These are phyloP conservation scores for Scheffersomyces titani DNA, from an alignment of 1,139 yeast species.

Conservation along the genomic window DNA sequence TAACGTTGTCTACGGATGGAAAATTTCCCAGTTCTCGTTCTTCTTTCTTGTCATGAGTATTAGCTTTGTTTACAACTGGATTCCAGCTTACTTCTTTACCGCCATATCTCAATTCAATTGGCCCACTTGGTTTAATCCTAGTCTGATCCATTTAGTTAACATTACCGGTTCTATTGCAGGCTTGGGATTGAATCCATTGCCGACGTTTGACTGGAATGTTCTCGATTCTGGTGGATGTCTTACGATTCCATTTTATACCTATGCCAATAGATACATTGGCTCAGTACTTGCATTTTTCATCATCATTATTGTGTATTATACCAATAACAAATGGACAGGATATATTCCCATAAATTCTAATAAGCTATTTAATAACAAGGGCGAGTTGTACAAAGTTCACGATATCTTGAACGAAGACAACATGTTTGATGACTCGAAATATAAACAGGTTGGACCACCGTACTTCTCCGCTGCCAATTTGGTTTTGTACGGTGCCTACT, in stretches of 20 bases:
- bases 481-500: constrained; percentile 57
- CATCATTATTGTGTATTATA: constrained; percentile 48
- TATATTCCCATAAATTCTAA: constrained; percentile 59
- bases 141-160: constrained; percentile 41
- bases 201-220: constrained; percentile 49
- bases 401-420: constrained; percentile 39
- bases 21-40: constrained; percentile 39
- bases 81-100: constrained; percentile 44
- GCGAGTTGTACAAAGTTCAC: constrained; percentile 41
- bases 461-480: constrained; percentile 57
- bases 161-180: constrained; percentile 41
- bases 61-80: constrained; percentile 45
- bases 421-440: constrained; percentile 40
- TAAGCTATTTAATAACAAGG: constrained; percentile 49
- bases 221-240: constrained; percentile 41
- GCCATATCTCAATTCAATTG: constrained; percentile 46
- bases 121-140: constrained; percentile 49
- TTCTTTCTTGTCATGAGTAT: constrained; percentile 33
- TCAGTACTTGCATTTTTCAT: constrained; percentile 40
- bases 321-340: constrained; percentile 52
- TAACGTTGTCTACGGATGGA: constrained; percentile 40
- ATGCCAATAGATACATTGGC: constrained; percentile 44
- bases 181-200: constrained; percentile 45
- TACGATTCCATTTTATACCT: constrained; percentile 47
- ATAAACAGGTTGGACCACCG: constrained; percentile 54